Evolutionary conservation across 805 yeast species (phyloP), one percentile per base, ranked within the genome.

Genomic region (Suhomyces sp.): DNA sequence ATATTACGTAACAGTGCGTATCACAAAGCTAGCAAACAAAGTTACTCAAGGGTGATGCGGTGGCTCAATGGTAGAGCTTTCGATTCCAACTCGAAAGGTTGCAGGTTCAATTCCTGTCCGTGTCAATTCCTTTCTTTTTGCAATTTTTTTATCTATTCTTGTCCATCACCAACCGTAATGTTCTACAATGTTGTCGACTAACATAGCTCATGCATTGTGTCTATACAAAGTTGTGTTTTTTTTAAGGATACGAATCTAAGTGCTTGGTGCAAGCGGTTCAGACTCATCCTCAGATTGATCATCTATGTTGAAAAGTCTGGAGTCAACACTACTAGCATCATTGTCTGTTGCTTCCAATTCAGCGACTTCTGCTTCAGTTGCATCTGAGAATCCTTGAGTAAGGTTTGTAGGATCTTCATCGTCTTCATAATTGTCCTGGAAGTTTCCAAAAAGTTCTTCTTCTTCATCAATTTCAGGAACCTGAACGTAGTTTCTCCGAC

Each of bases 381-480:
- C 58, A 30, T 51, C 60, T 11, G 36, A 30, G 31, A 49, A 44
- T 16, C 42, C 45, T 20, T 44, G 44, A 25, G 31, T 40, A 16
- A 49, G 33, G 23, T 31, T 17, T 5, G 43, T 42, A 7, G 54
- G 50, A 5, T 58, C 68, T 12, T 59, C 61, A 25, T 54, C 60
- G 10, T 62, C 71, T 12, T 65, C 71, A 37, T 56, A 56, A 35
- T 65, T 54, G 28, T 66, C 71, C n/a, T 56, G 59, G 44, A 61
- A 65, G 31, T 56, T 54, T 2, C 70, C 72, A 45, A 67, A 68
- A 23, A 67, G 51, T 38, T 63, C 72, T 22, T 62, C 68, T 28
- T 65, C 71, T 22, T 59, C 64, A 19, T 60, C 65, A 19, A 54
- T 29, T 21, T 63, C 60, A 1, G 74, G 74, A 8, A 68, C 69